Base-by-base conservation (phyloP, 129 eudicot species). In the Centrapalus pauciflorus region DNA sequence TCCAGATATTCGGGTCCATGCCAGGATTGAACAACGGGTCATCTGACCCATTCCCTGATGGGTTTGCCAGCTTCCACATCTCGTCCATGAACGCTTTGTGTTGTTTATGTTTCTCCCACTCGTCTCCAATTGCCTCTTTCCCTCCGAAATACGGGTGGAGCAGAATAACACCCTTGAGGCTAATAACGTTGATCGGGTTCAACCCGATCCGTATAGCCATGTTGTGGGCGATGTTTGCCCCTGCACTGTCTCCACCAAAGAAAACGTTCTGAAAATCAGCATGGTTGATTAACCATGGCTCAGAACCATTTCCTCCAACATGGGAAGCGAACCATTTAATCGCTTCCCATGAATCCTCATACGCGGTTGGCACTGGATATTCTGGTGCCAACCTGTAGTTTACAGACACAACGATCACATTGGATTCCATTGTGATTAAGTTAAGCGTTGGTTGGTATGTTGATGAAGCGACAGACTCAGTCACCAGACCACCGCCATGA, bases 231-330 rank as follows among this genome's bases (percentile, higher is more conserved):
- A 81, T 57, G 59, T 79, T 85, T 0, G 63, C 81, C 0, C 85
- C 91, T 0, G 87, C 77, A 40, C 87, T 76, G 25, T 85, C 88
- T 16, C 92, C 92, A 12, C 40, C 73, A 2, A 86, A 26, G 20
- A 37, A 82, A 9, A 85, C 76, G 1, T 77, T 73, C 0, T 11
- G 43, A 27, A 78, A 29, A 60, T 85, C 91, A 4, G 65, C 87
- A 40, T 63, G 46, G 1, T 68, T 29, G 0, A 59, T 78, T 23
- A 85, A 54, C 87, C 87, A 81, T 0, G 76, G 23, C 11, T 76
- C 85, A 0, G 59, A 63, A 24, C 81, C 87, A 4, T 72, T 41
- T 7, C 52, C 58, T 0, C 25, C 27, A 21, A 29, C 72, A 50
- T 81, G 75, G 8, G 80, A 54, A 11, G 32, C 77, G 17, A 76